Conservation (phyloP, 1,139 yeast species). For the Waltiozyma sp. region DNA sequence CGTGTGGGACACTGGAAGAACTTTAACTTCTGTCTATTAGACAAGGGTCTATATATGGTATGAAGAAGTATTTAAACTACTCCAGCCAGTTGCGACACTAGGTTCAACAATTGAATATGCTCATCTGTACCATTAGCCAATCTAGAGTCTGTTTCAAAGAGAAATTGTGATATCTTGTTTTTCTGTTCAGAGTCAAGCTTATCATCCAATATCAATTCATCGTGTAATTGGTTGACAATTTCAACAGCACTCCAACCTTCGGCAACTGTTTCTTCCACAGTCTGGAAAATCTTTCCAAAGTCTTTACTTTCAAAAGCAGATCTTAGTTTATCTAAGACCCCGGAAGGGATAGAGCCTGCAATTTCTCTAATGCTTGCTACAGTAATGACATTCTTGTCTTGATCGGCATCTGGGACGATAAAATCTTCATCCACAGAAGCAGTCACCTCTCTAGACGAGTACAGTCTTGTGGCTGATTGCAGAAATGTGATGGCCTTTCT, state of each 20-base stretch:
- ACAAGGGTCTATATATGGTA: too few relatives aligned
- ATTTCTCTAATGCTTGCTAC: constrained; percentile 49
- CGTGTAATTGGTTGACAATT: constrained; percentile 71
- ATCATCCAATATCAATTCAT: constrained; percentile 51
- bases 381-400: constrained; percentile 25
- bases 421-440: constrained; percentile 24
- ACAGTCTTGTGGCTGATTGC: constrained; percentile 74
- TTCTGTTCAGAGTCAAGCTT: constrained; percentile 44
- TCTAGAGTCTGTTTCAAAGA: constrained; percentile 69
- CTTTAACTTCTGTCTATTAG: constrained; percentile 15
- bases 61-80: too few relatives aligned
- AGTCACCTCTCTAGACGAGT: constrained; percentile 15
- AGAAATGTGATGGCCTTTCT: constrained; percentile 86
- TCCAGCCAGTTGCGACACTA: constrained; percentile 35
- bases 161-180: constrained; percentile 46
- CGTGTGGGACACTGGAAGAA: too few relatives aligned
- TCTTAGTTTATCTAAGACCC: constrained; percentile 35
- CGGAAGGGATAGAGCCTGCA: constrained; percentile 75
- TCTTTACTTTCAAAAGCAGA: constrained; percentile 27
- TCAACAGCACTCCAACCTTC: constrained; percentile 89
- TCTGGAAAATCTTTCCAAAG: constrained; percentile 30
- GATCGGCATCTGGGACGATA: constrained; percentile 15
- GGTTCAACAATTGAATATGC: constrained; percentile 68
- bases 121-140: constrained; percentile 87
- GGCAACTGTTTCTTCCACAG: constrained; percentile 45